A percentile compares a stretch with the other conserved stretches of the same genome.
Evolutionary conservation across 2,329 filamentous ascomycete genomes (phyloP).

Genomic region (Talaromyces sp.): DNA sequence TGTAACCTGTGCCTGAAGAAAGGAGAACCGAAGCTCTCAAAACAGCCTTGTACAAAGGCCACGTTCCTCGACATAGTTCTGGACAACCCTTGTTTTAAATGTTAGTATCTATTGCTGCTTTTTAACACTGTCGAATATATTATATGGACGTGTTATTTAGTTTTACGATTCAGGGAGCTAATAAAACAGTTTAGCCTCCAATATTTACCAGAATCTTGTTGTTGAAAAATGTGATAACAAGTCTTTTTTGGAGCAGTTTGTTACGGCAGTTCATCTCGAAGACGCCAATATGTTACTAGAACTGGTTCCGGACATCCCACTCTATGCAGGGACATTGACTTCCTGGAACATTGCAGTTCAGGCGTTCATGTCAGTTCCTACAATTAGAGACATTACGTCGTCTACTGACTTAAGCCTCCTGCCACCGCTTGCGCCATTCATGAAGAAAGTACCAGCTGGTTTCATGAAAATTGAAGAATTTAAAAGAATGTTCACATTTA

Average conservation of each 20-base stretch:
- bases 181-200: background rate
- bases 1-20: background rate
- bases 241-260: background rate
- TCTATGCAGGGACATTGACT: background rate
- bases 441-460: background rate
- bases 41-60: background rate
- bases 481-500: too few relatives aligned
- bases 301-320: background rate
- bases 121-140: background rate
- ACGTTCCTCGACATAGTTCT: background rate
- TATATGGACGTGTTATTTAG: background rate
- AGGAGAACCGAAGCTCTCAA: background rate
- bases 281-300: background rate
- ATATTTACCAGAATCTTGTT: background rate
- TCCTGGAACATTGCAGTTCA: background rate
- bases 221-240: background rate
- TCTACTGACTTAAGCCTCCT: background rate
- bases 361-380: background rate
- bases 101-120: background rate
- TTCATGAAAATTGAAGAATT: background rate
- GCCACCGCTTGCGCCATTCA: background rate
- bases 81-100: background rate
- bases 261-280: background rate
- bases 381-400: background rate
- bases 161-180: background rate